Conservation (phyloP, 768 basidiomycete genomes). For the Cubamyces lactineus region DNA sequence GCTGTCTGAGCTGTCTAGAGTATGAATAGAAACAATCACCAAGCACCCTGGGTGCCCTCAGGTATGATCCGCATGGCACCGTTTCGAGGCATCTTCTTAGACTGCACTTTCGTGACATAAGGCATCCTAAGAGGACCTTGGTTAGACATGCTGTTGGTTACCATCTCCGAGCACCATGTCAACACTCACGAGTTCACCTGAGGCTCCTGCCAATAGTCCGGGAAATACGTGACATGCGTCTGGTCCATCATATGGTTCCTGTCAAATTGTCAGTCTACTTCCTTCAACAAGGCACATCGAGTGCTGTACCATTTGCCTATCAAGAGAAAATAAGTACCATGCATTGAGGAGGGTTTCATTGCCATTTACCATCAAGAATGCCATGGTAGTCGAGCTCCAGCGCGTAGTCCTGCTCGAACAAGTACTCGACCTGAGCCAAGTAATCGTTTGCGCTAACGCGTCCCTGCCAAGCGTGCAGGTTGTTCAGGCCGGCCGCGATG, state of each 20-base stretch:
- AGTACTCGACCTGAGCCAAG: constrained; percentile 54
- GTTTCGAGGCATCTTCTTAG: constrained; percentile 57
- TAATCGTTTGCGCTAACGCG: constrained; percentile 61
- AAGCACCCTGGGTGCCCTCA: constrained; percentile 64
- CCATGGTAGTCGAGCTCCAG: constrained; percentile 63
- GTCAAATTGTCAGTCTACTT: neutral
- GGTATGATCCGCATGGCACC: constrained; percentile 68
- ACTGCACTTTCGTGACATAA: constrained; percentile 51
- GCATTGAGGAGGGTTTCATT: too few species aligned
- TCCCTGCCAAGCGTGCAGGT: constrained; percentile 64
- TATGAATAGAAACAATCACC: constrained; percentile 39
- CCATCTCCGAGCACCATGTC: neutral
- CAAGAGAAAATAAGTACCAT: neutral
- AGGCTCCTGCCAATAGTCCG: constrained; percentile 70
- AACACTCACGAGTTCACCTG: constrained; percentile 57
- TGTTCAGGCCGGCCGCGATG: constrained; percentile 61
- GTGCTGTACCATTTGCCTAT: constrained; percentile 63
- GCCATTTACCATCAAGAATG: constrained; percentile 51
- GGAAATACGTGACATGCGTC: constrained; percentile 61
- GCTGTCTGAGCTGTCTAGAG: neutral
- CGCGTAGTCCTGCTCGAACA: constrained; percentile 65
- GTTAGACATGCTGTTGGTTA: neutral
- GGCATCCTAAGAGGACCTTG: constrained; percentile 49
- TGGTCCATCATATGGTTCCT: constrained; percentile 66
- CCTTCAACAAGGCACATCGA: neutral